Conservation (phyloP, 768 basidiomycete species). For the Tylopilus cervinicoccineus region DNA sequence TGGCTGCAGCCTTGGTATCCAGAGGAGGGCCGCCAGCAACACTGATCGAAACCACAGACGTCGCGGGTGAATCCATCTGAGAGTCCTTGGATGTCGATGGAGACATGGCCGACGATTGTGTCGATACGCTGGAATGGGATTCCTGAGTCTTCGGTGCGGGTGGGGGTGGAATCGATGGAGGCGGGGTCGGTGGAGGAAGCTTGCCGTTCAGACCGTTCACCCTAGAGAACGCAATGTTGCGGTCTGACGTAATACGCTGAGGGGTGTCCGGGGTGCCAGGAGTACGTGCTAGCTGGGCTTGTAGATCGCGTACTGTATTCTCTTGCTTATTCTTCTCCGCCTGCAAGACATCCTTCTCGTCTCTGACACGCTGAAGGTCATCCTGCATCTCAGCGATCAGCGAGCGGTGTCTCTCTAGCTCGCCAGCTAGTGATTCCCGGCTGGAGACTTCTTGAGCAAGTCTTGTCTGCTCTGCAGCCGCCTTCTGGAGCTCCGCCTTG, state of each 20-base stretch:
- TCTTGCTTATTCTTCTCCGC: conserved; percentile 71
- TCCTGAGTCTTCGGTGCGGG: conserved; percentile 62
- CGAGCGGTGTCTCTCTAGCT: conserved; percentile 75
- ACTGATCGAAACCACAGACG: conserved; percentile 50
- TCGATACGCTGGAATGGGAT: conserved; percentile 54
- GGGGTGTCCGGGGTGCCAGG: conserved; percentile 36
- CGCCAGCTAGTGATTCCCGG: conserved; percentile 66
- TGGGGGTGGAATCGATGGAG: conserved; percentile 84
- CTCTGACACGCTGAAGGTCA: conserved; percentile 71
- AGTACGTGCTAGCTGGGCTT: conserved; percentile 64
- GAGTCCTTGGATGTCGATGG: conserved; percentile 69
- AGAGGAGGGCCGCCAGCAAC: conserved; percentile 32
- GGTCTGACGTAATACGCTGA: conserved; percentile 52
- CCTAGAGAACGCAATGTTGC: conserved; percentile 52
- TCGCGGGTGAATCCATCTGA: conserved; percentile 61
- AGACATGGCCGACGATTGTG: conserved; percentile 52
- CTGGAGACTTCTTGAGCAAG: conserved; percentile 71
- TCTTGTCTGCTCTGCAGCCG: conserved; percentile 55
- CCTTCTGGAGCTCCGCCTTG: conserved; percentile 55
- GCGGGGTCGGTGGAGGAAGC: conserved; percentile 76
- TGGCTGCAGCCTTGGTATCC: conserved; percentile 51
- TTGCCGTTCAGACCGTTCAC: conserved; percentile 64
- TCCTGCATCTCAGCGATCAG: conserved; percentile 75
- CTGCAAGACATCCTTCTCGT: conserved; percentile 76
- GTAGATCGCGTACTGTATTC: conserved; percentile 67